Evolutionary conservation across 2,329 filamentous ascomycete species (phyloP).

Genomic region (Beauveria australis): DNA sequence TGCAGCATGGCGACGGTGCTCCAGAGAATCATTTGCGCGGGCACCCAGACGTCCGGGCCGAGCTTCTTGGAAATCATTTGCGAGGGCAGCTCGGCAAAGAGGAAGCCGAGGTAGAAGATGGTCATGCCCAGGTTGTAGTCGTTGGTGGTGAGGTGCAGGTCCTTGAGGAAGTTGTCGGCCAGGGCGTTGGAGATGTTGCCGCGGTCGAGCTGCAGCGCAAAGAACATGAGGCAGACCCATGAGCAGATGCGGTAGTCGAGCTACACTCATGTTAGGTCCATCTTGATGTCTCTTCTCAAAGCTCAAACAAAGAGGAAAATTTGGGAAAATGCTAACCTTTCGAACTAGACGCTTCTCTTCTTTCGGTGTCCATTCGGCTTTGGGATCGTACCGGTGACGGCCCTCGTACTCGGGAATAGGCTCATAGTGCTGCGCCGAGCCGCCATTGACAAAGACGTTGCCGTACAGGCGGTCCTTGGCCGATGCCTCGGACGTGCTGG

Average conservation of each 20-base stretch:
- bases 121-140: slow-evolving; percentile 42
- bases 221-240: slow-evolving; percentile 40
- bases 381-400: slow-evolving; percentile 49
- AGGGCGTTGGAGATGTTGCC: slow-evolving; percentile 35
- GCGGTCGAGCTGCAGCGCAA: slow-evolving; percentile 38
- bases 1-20: slow-evolving; percentile 35
- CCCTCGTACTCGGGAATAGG: slow-evolving; percentile 51
- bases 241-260: slow-evolving; percentile 29
- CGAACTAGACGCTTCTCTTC: slow-evolving; percentile 36
- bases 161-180: slow-evolving; percentile 33
- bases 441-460: slow-evolving; percentile 3
- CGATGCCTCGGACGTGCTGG: not conserved
- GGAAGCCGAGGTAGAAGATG: slow-evolving; percentile 40
- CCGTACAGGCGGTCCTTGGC: not conserved
- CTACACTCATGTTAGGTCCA: not conserved
- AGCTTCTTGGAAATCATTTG: slow-evolving; percentile 49
- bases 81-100: slow-evolving; percentile 50
- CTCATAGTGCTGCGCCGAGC: slow-evolving; percentile 27
- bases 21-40: slow-evolving; percentile 46
- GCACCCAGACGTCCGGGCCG: slow-evolving; percentile 41
- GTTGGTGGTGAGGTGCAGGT: slow-evolving; percentile 32
- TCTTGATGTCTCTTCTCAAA: not conserved
- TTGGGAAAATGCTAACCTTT: not conserved
- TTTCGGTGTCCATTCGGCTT: slow-evolving; percentile 44
- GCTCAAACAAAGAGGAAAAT: not conserved